phyloP scores from a whole-genome alignment of 2,329 filamentous ascomycete species.

The Pyrenophora tritici-repentis region DNA sequence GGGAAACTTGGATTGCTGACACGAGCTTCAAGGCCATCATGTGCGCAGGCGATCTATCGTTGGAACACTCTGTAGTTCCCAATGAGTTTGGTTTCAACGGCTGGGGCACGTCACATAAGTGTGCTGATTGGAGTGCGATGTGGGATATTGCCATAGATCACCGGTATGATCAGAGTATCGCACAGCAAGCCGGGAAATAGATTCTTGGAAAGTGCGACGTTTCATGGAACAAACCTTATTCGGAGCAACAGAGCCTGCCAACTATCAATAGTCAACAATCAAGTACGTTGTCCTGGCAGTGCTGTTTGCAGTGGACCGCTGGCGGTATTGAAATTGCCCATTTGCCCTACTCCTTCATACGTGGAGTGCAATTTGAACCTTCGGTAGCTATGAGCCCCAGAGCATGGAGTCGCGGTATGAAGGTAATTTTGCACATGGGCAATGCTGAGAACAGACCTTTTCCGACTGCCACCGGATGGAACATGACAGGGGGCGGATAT shows the following conservation, averaged over 20 bases:
- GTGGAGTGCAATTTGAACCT: no score
- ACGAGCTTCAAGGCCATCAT: conserved; percentile 1
- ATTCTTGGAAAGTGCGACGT: background rate
- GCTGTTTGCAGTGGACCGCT: no score
- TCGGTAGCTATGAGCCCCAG: background rate
- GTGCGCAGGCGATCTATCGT: conserved; percentile 8
- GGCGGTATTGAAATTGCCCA: no score
- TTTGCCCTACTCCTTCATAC: no score
- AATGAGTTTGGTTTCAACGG: conserved; percentile 8
- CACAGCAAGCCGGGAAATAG: background rate
- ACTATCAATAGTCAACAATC: background rate
- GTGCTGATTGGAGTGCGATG: conserved; percentile 5
- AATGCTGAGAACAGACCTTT: background rate
- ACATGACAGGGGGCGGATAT: conserved; percentile 11
- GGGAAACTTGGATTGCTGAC: background rate
- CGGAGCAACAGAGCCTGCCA: no score
- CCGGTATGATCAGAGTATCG: background rate
- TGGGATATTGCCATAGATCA: conserved; percentile 5
- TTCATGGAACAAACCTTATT: no score
- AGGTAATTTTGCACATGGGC: background rate
- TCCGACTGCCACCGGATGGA: background rate
- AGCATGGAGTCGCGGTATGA: background rate
- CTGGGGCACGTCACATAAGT: conserved; percentile 8
- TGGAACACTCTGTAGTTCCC: conserved; percentile 7
- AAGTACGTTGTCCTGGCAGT: no score